Evolutionary conservation across 2,329 filamentous ascomycete genomes (phyloP).

Genomic region (Aspergillus japonicus): DNA sequence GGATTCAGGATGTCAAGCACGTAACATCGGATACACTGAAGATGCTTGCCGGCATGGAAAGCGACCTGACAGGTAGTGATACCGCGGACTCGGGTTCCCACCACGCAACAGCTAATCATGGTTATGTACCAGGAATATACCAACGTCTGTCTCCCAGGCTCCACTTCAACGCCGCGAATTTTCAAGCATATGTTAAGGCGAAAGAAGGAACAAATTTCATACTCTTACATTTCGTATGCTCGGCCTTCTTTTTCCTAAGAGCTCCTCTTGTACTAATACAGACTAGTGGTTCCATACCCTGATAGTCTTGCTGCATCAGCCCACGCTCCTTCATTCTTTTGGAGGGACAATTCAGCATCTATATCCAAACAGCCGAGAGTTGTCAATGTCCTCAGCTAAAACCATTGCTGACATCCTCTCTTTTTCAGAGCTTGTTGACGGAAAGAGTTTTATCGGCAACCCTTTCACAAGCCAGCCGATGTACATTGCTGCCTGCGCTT

Average conservation of each 20-base stretch:
- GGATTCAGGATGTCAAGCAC: constrained; percentile 70
- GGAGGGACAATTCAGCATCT: constrained; percentile 68
- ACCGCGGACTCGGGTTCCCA: neutral
- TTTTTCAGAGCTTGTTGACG: constrained; percentile 81
- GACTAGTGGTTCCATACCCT: constrained; percentile 75
- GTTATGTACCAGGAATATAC: constrained; percentile 52
- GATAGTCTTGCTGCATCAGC: constrained; percentile 81
- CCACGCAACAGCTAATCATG: constrained; percentile 2
- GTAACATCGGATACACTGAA: constrained; percentile 73
- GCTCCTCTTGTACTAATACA: constrained; percentile 16
- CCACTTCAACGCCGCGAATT: constrained; percentile 82
- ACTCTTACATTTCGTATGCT: constrained; percentile 65
- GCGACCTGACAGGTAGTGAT: constrained; percentile 66
- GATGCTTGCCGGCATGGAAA: constrained; percentile 73
- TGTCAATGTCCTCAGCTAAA: constrained; percentile 85
- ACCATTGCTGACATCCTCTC: constrained; percentile 86
- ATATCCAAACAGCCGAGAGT: constrained; percentile 74
- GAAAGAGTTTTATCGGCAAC: constrained; percentile 81
- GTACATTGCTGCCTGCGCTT: constrained; percentile 86
- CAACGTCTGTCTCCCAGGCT: constrained; percentile 72
- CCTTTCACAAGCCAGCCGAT: constrained; percentile 89
- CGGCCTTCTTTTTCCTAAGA: neutral
- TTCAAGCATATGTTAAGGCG: constrained; percentile 76
- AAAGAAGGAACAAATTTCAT: constrained; percentile 86
- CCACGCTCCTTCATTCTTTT: constrained; percentile 76